Percentiles rank a stretch among this genome's conserved stretches.
Conservation (phyloP, 139 green algal species). For the Chlamydomonas sp. region DNA sequence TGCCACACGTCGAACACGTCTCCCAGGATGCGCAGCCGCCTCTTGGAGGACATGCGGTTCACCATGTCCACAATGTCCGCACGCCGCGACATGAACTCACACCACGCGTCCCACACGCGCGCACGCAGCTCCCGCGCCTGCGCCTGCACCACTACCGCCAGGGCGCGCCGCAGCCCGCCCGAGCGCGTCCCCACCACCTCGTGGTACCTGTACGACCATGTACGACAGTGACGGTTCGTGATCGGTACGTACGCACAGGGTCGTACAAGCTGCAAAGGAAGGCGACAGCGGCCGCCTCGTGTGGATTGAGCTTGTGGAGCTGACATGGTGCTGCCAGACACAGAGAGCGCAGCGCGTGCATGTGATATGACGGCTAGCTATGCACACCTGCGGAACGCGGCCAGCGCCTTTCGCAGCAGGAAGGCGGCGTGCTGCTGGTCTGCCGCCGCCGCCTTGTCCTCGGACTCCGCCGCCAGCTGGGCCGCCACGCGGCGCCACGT, state of each 20-base stretch:
- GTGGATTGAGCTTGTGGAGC: not conserved
- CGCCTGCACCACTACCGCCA: not conserved
- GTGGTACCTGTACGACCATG: not conserved
- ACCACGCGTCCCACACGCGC: slow-evolving; percentile 17
- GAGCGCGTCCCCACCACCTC: not conserved
- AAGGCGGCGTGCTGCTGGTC: not conserved
- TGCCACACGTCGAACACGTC: slow-evolving; percentile 44
- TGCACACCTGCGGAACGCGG: not conserved
- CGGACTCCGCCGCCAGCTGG: not conserved
- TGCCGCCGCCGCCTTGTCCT: not conserved
- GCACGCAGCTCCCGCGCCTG: slow-evolving; percentile 5
- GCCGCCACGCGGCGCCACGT: not conserved
- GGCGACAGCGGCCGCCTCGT: not conserved
- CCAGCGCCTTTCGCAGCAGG: not conserved
- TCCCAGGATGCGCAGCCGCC: slow-evolving; percentile 10
- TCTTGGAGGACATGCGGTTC: not conserved
- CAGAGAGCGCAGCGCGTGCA: not conserved
- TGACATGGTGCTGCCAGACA: not conserved
- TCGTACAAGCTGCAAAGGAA: not conserved
- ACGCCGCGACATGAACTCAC: not conserved
- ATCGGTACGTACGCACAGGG: not conserved
- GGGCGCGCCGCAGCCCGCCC: slow-evolving; percentile 20
- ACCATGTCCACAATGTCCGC: not conserved
- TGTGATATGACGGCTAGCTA: not conserved
- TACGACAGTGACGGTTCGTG: not conserved